phyloP scores from a whole-genome alignment of 106 monocot genomes.

The Dioscorea zingiberensis region DNA sequence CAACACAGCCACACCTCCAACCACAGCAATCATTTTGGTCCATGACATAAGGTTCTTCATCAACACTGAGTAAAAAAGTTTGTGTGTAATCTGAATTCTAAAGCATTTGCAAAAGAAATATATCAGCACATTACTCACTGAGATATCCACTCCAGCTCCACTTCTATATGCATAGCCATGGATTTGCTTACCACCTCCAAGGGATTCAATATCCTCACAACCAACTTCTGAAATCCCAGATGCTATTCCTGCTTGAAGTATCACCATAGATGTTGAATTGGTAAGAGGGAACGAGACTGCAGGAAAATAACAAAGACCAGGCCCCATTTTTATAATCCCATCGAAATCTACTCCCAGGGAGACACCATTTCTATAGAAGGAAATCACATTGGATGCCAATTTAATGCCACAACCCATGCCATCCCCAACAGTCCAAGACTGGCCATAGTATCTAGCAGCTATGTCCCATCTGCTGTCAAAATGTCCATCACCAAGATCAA shows the following conservation, averaged over 20 bases:
- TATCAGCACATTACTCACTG: conserved; percentile 71
- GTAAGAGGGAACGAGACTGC: conserved; percentile 87
- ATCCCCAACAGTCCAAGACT: conserved; percentile 87
- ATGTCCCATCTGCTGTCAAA: conserved; percentile 91
- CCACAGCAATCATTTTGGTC: conserved; percentile 58
- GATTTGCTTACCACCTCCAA: conserved; percentile 58
- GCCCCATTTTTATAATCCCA: conserved; percentile 41
- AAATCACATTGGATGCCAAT: conserved; percentile 52
- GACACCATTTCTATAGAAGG: conserved; percentile 84
- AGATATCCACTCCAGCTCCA: conserved; percentile 54
- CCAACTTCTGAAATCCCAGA: no score
- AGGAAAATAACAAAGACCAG: conserved; percentile 65
- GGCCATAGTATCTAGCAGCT: conserved; percentile 58
- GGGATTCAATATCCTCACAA: conserved; percentile 46
- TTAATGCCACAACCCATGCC: conserved; percentile 98
- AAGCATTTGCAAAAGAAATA: conserved; percentile 78
- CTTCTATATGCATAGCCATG: conserved; percentile 58
- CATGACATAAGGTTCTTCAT: conserved; percentile 69
- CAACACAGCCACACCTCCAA: conserved; percentile 41
- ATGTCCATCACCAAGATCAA: no score
- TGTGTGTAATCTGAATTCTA: conserved; percentile 31
- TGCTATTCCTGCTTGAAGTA: no score
- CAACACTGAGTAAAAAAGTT: conserved; percentile 51
- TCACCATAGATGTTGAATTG: no score
- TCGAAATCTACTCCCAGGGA: conserved; percentile 83